These are phyloP conservation scores for Lachancea sp. DNA, from an alignment of 805 yeast genomes.

Conservation along the genomic window DNA sequence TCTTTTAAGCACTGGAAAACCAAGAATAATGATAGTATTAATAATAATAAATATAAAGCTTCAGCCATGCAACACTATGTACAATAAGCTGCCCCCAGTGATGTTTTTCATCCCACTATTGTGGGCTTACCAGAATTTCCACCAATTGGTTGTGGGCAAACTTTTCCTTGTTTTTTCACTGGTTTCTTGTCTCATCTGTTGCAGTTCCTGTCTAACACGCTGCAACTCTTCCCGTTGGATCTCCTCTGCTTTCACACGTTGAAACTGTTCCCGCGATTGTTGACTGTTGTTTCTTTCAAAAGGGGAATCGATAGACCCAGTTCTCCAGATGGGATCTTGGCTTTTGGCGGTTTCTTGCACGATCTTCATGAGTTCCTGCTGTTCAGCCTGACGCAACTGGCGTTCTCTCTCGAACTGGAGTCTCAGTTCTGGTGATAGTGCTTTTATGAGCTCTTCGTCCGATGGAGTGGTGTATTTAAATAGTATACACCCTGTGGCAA, in stretches of 20 bases:
- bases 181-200: constrained; percentile 35
- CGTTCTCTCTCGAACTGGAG: constrained; percentile 64
- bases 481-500: constrained; percentile 65
- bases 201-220: constrained; percentile 34
- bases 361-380: constrained; percentile 60
- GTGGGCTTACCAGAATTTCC: constrained; percentile 23
- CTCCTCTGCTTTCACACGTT: constrained; percentile 34
- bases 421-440: constrained; percentile 76
- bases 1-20: no score
- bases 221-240: constrained; percentile 30
- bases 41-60: not conserved
- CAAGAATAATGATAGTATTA: not conserved
- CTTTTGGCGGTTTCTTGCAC: constrained; percentile 58
- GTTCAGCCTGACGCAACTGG: constrained; percentile 59
- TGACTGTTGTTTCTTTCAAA: constrained; percentile 43
- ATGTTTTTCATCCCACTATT: no score
- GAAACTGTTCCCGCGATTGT: constrained; percentile 36
- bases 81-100: not conserved
- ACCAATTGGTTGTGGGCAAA: constrained; percentile 32
- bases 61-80: constrained; percentile 1
- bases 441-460: constrained; percentile 68
- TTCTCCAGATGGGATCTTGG: constrained; percentile 76
- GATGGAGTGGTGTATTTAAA: constrained; percentile 76
- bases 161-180: constrained; percentile 33
- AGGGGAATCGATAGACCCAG: constrained; percentile 64